phyloP scores from a whole-genome alignment of 2,329 filamentous ascomycete species.

The Neoarthrinium moseri region DNA sequence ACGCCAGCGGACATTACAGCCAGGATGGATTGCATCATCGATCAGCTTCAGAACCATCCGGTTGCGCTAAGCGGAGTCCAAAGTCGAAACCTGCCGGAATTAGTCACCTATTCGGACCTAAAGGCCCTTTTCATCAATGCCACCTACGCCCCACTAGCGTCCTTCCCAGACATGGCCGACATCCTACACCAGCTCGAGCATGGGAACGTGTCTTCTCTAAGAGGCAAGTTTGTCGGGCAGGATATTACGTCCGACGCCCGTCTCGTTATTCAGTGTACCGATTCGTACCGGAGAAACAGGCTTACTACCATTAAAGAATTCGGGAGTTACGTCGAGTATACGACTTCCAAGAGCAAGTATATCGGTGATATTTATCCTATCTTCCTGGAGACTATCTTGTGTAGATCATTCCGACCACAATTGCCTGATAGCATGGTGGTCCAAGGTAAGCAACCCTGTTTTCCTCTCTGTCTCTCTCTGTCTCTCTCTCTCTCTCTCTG shows the following conservation, averaged over 20 bases:
- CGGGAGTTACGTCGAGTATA: conserved; percentile 20
- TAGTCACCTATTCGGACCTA: conserved; percentile 28
- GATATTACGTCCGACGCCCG: conserved; percentile 16
- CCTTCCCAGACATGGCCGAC: conserved; percentile 26
- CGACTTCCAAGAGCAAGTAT: conserved; percentile 28
- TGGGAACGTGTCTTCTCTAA: conserved; percentile 25
- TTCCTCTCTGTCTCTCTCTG: conserved; percentile 1
- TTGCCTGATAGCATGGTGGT: conserved; percentile 28
- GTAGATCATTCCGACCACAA: conserved; percentile 20
- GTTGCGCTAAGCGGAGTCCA: conserved; percentile 20
- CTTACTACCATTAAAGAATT: conserved; percentile 26
- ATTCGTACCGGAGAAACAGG: conserved; percentile 27
- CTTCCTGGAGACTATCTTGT: conserved; percentile 23
- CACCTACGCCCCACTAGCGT: conserved; percentile 19
- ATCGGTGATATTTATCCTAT: conserved; percentile 28
- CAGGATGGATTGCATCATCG: conserved; percentile 23
- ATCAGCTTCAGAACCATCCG: conserved; percentile 22
- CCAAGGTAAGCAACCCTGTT: conserved; percentile 16
- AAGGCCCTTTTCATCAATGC: conserved; percentile 23
- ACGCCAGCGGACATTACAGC: conserved; percentile 22
- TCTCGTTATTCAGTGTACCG: conserved; percentile 24
- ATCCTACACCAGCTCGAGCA: conserved; percentile 22
- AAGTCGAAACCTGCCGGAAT: conserved; percentile 13
- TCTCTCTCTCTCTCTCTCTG: not conserved
- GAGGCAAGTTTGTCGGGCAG: conserved; percentile 15